phyloP scores from a whole-genome alignment of 2,329 filamentous ascomycete genomes.

The Conoideocrella luteorostrata region DNA sequence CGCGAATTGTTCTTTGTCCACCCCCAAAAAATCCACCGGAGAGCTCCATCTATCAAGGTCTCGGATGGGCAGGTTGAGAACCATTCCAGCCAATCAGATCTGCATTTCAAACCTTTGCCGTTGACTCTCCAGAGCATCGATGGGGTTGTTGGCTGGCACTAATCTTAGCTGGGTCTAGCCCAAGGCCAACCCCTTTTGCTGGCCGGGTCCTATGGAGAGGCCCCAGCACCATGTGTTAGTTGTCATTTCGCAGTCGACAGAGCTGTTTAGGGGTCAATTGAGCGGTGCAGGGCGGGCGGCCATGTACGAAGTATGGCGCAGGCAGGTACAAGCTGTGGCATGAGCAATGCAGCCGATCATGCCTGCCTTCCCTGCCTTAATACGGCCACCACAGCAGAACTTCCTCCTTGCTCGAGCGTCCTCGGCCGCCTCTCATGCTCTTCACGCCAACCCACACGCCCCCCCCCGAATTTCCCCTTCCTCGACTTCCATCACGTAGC shows the following conservation, averaged over 20 bases:
- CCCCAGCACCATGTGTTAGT: too few relatives aligned
- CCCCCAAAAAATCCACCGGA: not conserved
- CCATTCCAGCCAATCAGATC: conserved; percentile 5
- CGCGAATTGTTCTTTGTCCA: not conserved
- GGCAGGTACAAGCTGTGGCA: not conserved
- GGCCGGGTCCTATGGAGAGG: conserved; percentile 18
- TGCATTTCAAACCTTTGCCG: not conserved
- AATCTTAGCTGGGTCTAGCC: conserved; percentile 20
- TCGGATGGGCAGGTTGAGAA: conserved; percentile 5
- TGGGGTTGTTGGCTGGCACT: conserved; percentile 3
- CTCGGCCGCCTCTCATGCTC: conserved; percentile 12
- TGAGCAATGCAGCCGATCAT: conserved; percentile 3
- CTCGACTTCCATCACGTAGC: conserved; percentile 12
- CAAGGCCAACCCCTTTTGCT: conserved; percentile 26
- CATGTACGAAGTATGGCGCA: too few relatives aligned
- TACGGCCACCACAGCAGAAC: conserved; percentile 26
- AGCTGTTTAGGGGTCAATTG: not conserved
- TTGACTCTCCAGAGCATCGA: not conserved
- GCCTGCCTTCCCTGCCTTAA: conserved; percentile 6
- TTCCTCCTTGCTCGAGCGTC: conserved; percentile 17
- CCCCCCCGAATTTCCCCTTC: conserved; percentile 20
- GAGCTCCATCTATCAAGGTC: conserved; percentile 5
- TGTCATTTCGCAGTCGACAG: too few relatives aligned
- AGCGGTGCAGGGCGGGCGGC: not conserved
- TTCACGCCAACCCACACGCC: conserved; percentile 10